Evolutionary conservation across 169 alveolate genomes (phyloP).

Genomic region (Cryptosporidium sp.): DNA sequence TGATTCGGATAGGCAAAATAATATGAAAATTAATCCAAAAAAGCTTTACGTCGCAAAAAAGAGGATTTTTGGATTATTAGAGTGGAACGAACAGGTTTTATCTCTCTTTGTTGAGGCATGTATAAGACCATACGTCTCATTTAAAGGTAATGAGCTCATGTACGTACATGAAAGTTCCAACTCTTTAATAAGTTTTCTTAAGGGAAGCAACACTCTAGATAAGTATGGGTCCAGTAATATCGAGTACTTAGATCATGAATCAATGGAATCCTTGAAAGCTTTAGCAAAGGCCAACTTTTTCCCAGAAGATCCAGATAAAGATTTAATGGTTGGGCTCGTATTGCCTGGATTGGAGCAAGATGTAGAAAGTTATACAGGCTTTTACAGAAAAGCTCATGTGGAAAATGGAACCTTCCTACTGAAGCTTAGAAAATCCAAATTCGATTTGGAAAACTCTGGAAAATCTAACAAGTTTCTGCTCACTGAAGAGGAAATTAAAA

Average conservation of each 20-base stretch:
- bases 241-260: not conserved
- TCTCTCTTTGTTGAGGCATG: slow-evolving; percentile 35
- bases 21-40: not conserved
- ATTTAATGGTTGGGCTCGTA: slow-evolving; percentile 31
- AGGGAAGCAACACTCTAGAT: slow-evolving; percentile 2
- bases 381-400: slow-evolving; percentile 5
- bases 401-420: slow-evolving; percentile 49
- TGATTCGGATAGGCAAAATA: not conserved
- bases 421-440: slow-evolving; percentile 12
- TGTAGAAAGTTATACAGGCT: slow-evolving; percentile 20
- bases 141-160: slow-evolving; percentile 47
- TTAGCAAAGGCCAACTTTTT: slow-evolving; percentile 30
- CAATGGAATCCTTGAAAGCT: slow-evolving; percentile 13
- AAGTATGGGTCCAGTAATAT: slow-evolving; percentile 13
- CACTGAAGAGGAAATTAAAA: not conserved
- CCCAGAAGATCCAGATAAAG: slow-evolving; percentile 68
- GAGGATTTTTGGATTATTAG: slow-evolving; percentile 45
- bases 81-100: slow-evolving; percentile 17
- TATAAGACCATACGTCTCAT: slow-evolving; percentile 43
- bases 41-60: slow-evolving; percentile 2
- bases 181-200: slow-evolving; percentile 27
- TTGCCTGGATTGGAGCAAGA: slow-evolving; percentile 15
- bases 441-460: not conserved
- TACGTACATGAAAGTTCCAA: slow-evolving; percentile 39
- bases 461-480: slow-evolving; percentile 10